Conservation (phyloP, 495 filamentous ascomycete genomes). For the Talaromyces liani region DNA sequence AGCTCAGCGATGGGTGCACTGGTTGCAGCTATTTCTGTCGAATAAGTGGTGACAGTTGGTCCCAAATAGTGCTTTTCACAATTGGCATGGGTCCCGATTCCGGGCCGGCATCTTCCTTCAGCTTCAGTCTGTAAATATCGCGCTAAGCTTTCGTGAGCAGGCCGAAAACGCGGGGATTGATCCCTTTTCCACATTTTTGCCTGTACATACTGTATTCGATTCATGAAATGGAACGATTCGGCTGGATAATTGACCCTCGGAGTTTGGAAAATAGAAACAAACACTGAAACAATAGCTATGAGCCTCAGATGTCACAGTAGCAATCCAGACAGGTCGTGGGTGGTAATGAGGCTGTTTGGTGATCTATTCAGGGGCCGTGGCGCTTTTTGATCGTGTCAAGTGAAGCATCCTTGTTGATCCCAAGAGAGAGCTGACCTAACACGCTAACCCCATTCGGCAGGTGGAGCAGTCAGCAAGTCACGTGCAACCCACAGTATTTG, state of each 20-base stretch:
- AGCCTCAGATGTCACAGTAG: background rate
- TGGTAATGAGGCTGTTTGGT: background rate
- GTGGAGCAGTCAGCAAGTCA: background rate
- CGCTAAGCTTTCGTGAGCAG: background rate
- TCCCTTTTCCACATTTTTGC: background rate
- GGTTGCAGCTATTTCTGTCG: constrained; percentile 48
- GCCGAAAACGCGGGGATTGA: background rate
- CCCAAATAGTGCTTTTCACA: background rate
- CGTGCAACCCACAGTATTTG: background rate
- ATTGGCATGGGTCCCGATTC: background rate
- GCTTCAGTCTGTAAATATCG: background rate
- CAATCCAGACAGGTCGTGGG: background rate
- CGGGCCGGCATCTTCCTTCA: background rate
- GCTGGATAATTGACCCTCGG: background rate
- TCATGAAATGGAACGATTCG: background rate
- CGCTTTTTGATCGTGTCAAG: background rate
- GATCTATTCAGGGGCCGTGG: background rate
- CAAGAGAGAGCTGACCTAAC: too few species aligned
- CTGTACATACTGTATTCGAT: background rate
- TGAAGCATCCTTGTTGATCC: too few species aligned
- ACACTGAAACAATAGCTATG: background rate
- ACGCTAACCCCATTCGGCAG: background rate
- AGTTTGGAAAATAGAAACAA: background rate
- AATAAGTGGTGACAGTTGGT: background rate
- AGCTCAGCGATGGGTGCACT: constrained; percentile 62